Conservation (phyloP, 257 asterid species). For the Solanum paucissectum region DNA sequence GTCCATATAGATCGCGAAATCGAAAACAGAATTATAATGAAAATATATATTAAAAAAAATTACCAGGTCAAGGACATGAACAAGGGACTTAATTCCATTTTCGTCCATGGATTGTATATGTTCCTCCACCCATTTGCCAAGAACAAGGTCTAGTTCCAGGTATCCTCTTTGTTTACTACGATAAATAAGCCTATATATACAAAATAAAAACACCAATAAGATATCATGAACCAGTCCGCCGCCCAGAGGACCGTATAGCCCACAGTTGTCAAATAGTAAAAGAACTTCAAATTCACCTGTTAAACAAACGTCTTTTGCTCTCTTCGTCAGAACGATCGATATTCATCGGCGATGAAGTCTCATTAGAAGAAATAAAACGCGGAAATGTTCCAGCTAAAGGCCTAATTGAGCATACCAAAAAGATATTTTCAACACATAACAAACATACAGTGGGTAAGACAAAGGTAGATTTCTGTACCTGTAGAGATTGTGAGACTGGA, state of each 20-base stretch:
- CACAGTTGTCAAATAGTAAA: neutral
- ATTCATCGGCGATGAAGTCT: conserved; percentile 14
- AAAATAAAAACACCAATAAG: neutral
- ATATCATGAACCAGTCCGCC: neutral
- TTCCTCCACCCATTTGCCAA: conserved; percentile 92
- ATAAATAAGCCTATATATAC: conserved; percentile 48
- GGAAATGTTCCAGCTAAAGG: conserved; percentile 36
- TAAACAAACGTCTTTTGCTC: conserved; percentile 61
- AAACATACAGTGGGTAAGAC: neutral
- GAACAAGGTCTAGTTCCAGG: conserved; percentile 76
- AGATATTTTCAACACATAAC: neutral
- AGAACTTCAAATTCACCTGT: conserved; percentile 30
- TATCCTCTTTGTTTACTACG: conserved; percentile 93
- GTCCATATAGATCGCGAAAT: neutral
- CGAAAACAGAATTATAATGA: neutral
- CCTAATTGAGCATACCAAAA: conserved; percentile 20
- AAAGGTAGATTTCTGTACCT: conserved; percentile 10
- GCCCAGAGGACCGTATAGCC: neutral
- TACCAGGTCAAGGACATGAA: conserved; percentile 80
- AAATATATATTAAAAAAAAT: neutral
- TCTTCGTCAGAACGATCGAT: conserved; percentile 64
- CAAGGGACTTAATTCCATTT: conserved; percentile 55
- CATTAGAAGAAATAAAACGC: conserved; percentile 36
- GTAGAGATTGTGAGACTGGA: conserved; percentile 13
- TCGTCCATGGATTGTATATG: conserved; percentile 65